Evolutionary conservation across 2,329 filamentous ascomycete species (phyloP), one percentile per base, ranked within the genome.

Genomic region (Fusarium ramigenum): DNA sequence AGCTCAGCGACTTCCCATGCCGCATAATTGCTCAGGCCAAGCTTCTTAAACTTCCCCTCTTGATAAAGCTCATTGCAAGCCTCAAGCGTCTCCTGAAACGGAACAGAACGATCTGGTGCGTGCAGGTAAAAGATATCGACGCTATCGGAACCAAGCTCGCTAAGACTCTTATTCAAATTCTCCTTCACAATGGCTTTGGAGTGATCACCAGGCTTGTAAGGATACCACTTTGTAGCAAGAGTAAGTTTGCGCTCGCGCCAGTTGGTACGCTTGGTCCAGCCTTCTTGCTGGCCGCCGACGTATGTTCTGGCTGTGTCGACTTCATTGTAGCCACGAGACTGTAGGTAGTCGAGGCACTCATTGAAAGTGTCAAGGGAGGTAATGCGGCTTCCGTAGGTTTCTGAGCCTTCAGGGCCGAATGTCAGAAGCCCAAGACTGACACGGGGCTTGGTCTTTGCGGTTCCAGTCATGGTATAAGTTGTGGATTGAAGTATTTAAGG

Each of bases 1-100:
- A 91, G 88, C 72, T 91, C 89, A 0, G 93, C 93, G 7, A 95
- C 91, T 78, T 95, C 93, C 82, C 91, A 95, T 2, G 93, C 89
- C 0, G 92, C 91, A 77, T 89, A 95, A 80, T 95, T 95, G 73
- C 87, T 90, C 47, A 95, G 79, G 2, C 92, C 93, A 7, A 95
- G 82, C 58, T 89, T 86, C 21, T 92, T 88, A 77, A 96, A 95
- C 76, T 93, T 93, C 36, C 93, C 92, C 21, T 78, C 86, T 78
- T 91, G 90, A 83, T 94, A 90, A 52, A 95, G 80, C 77, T 93
- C 87, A 79, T 95, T 88, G 60, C 92, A 86, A 10, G 88, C 91
- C 69, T 88, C 85, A 11, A 95, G 83, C 0, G 93, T 93, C 77
- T 93, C 90, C 25, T 88, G 88, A 75, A 94, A 94, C 0, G 89